A percentile compares a stretch with the other conserved stretches of the same genome.
These are phyloP conservation scores for Boletus reticuloceps DNA, from an alignment of 768 basidiomycete genomes.

Conservation along the genomic window DNA sequence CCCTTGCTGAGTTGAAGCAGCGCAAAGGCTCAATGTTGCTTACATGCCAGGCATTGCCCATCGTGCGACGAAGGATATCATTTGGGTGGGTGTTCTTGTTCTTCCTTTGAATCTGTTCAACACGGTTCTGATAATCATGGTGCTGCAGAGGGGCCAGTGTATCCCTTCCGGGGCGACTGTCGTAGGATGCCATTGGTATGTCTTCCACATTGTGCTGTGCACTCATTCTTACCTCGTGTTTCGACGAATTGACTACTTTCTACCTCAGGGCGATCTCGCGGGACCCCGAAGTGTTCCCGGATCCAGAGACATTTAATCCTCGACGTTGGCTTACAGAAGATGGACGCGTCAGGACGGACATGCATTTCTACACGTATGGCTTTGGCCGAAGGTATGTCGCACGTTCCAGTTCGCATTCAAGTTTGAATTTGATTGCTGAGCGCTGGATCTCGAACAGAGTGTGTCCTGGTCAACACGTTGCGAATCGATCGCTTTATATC, in stretches of 20 bases:
- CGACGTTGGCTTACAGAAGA: constrained; percentile 4
- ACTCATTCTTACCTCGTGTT: neutral
- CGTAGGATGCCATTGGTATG: constrained; percentile 13
- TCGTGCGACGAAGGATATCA: constrained; percentile 57
- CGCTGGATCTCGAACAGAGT: constrained; percentile 33
- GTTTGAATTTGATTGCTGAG: too few species aligned
- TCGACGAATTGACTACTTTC: neutral
- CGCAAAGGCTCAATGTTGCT: neutral
- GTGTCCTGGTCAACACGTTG: constrained; percentile 56
- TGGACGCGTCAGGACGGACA: neutral
- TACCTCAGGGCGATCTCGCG: constrained; percentile 11
- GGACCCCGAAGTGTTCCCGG: constrained; percentile 11
- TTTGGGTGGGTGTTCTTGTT: constrained; percentile 44
- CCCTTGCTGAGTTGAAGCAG: too few species aligned
- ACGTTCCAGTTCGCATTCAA: too few species aligned
- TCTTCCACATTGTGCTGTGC: neutral
- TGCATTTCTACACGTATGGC: constrained; percentile 1
- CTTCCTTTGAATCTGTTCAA: neutral
- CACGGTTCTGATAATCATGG: neutral
- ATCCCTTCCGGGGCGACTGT: constrained; percentile 15
- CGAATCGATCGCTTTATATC: constrained; percentile 49
- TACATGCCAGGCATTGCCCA: constrained; percentile 48
- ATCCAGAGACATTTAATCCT: constrained; percentile 13
- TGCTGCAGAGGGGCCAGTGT: constrained; percentile 2
- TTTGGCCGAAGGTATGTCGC: neutral